A percentile compares a stretch with the other conserved stretches of the same genome.
These are phyloP conservation scores for Verticillium longisporum DNA, from an alignment of 2,329 filamentous ascomycete genomes.

Conservation along the genomic window DNA sequence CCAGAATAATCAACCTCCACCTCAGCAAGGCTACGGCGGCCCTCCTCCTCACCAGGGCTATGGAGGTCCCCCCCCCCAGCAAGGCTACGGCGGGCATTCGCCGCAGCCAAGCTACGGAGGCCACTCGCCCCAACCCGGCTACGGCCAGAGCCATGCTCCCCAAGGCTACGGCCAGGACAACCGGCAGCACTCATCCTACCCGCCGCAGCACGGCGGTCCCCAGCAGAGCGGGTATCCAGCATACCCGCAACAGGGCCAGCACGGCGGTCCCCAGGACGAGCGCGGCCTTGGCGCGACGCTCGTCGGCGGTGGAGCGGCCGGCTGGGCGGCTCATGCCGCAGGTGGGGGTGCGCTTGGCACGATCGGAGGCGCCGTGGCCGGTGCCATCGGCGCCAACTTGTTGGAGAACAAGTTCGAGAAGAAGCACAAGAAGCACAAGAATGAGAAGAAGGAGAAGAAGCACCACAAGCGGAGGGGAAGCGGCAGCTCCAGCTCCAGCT, in stretches of 20 bases:
- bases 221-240: conserved; percentile 10
- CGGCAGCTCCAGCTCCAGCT: conserved; percentile 7
- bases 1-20: not conserved
- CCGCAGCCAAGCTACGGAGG: conserved; percentile 13
- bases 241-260: conserved; percentile 10
- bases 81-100: not conserved
- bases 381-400: conserved; percentile 48
- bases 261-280: conserved; percentile 29
- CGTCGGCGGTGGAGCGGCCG: conserved; percentile 45
- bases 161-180: conserved; percentile 8
- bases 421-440: conserved; percentile 22
- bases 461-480: conserved; percentile 8
- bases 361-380: conserved; percentile 41
- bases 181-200: conserved; percentile 4
- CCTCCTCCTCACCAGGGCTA: conserved; percentile 12
- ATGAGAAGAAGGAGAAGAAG: conserved; percentile 20
- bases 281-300: conserved; percentile 49
- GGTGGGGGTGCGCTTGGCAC: conserved; percentile 46
- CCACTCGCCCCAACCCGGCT: conserved; percentile 6
- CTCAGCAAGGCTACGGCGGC: conserved; percentile 9
- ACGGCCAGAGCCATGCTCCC: conserved; percentile 9
- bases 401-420: conserved; percentile 34
- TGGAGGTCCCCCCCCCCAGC: conserved; percentile 4
- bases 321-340: conserved; percentile 45
- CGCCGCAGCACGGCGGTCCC: conserved; percentile 13